Evolutionary conservation across 805 yeast species (phyloP), one percentile per base, ranked within the genome.

Genomic region (Saccharomycopsis fodiens): DNA sequence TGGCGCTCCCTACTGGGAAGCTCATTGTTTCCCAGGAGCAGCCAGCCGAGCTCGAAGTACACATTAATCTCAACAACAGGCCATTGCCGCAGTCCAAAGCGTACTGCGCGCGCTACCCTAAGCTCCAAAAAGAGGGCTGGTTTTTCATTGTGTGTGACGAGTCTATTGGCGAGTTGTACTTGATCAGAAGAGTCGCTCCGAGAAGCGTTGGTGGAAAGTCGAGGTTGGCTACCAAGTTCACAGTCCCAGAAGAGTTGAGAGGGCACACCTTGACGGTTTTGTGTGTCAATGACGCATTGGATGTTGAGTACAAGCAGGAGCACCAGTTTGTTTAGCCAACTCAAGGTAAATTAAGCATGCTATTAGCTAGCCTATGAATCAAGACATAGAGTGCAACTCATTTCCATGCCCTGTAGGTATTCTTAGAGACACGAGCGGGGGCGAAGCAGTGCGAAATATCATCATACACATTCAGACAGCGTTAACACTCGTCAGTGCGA

Each of bases 101-200:
- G 42, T 78, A 80, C 56, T 70, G 89, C 47, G 91, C 94, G 2
- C 76, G 75, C 55, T 93, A 85, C 65, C 95, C 96, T 38, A 91
- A 93, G 62, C 69, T 79, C 2, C 98, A 93, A 63, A 81, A 87
- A 57, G 97, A 93, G 59, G 78, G 94, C 0, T 93, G 98, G 97
- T 86, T 91, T 60, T 73, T 80, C 7, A 74, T 91, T 40, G 54
- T 80, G 7, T 66, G 74, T 50, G 77, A 79, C 51, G 63, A 64
- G 22, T 62, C 65, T 4, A 66, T 62, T 2, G 72, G 72, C 38
- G 85, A 80, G 55, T 59, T 91, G 22, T 62, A 73, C 32, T 69
- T 82, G 35, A 65, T 91, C 38, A 86, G 85, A 57, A 76, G 97
- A 56, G 82, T 87, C 3, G 79, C 36, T 7, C 36, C 36, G 15